Percentiles rank a stretch among this genome's conserved stretches.
phyloP scores from a whole-genome alignment of 352 stramenopile species.

The Pythium aristosporum region DNA sequence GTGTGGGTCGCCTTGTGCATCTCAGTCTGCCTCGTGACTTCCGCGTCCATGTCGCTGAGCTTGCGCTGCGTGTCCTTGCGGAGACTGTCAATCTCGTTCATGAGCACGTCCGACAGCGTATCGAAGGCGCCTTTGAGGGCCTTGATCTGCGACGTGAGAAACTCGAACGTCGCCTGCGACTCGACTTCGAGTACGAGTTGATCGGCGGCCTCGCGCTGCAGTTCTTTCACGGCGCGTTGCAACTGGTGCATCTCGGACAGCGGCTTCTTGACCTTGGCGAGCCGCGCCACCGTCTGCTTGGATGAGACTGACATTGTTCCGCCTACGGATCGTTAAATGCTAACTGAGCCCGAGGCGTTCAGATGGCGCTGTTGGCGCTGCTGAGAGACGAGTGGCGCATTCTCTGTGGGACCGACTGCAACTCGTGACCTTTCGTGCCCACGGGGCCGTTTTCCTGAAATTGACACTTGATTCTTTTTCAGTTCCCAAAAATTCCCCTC shows the following conservation, averaged over 20 bases:
- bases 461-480: background rate
- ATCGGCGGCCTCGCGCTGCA: slow-evolving; percentile 72
- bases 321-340: background rate
- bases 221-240: slow-evolving; percentile 69
- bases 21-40: slow-evolving; percentile 54
- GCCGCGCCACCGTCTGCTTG: slow-evolving; percentile 53
- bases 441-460: background rate
- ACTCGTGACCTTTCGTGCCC: slow-evolving; percentile 14
- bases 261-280: slow-evolving; percentile 81
- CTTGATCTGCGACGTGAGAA: slow-evolving; percentile 73
- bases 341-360: background rate
- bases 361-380: background rate
- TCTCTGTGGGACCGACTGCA: background rate
- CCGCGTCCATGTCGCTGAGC: slow-evolving; percentile 55
- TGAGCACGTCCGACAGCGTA: slow-evolving; percentile 76
- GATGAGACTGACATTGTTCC: slow-evolving; percentile 41
- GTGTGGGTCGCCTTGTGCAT: slow-evolving; percentile 59
- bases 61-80: slow-evolving; percentile 67
- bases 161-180: slow-evolving; percentile 83
- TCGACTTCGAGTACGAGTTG: slow-evolving; percentile 77
- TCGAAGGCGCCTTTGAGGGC: slow-evolving; percentile 75
- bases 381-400: background rate
- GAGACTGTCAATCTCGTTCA: slow-evolving; percentile 69
- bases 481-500: slow-evolving; percentile 14
- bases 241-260: slow-evolving; percentile 82